phyloP scores from a whole-genome alignment of 176 grass and related monocot genomes.

The Miscanthus lutarioriparius region DNA sequence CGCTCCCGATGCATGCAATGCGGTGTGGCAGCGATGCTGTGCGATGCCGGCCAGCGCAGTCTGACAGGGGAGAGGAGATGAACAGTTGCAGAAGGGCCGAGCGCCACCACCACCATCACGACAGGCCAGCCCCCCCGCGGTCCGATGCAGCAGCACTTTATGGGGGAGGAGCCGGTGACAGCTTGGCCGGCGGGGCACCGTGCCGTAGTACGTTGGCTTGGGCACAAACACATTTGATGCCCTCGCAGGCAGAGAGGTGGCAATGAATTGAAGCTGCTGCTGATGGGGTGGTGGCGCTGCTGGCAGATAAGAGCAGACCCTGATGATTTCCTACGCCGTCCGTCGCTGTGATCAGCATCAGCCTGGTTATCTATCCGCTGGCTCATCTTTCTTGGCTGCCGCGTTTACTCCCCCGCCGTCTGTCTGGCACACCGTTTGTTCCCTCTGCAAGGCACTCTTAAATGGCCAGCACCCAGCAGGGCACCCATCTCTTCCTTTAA shows the following conservation, averaged over 20 bases:
- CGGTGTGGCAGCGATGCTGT: slow-evolving; percentile 42
- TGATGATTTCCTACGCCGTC: not conserved
- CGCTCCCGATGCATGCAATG: slow-evolving; percentile 15
- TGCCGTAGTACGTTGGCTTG: slow-evolving; percentile 29
- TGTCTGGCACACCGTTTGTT: slow-evolving; percentile 42
- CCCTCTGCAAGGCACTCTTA: slow-evolving; percentile 47
- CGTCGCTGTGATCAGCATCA: slow-evolving; percentile 6
- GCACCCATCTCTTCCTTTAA: slow-evolving; percentile 59
- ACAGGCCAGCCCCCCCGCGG: slow-evolving; percentile 9
- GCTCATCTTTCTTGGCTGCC: slow-evolving; percentile 33
- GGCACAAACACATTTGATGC: slow-evolving; percentile 8
- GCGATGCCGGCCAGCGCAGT: slow-evolving; percentile 45
- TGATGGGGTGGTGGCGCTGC: not conserved
- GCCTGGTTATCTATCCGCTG: slow-evolving; percentile 13
- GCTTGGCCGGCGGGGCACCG: slow-evolving; percentile 24
- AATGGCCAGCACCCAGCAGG: slow-evolving; percentile 38
- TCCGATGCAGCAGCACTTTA: slow-evolving; percentile 42
- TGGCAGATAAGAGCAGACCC: slow-evolving; percentile 18
- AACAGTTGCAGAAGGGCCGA: slow-evolving; percentile 33
- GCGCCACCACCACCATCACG: slow-evolving; percentile 1
- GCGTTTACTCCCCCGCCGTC: slow-evolving; percentile 19
- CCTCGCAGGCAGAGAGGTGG: not conserved
- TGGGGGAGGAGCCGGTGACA: slow-evolving; percentile 35
- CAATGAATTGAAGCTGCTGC: slow-evolving; percentile 19
- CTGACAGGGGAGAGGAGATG: slow-evolving; percentile 50